Evolutionary conservation across 2,329 filamentous ascomycete genomes (phyloP).

Genomic region (Bisporella sp.): DNA sequence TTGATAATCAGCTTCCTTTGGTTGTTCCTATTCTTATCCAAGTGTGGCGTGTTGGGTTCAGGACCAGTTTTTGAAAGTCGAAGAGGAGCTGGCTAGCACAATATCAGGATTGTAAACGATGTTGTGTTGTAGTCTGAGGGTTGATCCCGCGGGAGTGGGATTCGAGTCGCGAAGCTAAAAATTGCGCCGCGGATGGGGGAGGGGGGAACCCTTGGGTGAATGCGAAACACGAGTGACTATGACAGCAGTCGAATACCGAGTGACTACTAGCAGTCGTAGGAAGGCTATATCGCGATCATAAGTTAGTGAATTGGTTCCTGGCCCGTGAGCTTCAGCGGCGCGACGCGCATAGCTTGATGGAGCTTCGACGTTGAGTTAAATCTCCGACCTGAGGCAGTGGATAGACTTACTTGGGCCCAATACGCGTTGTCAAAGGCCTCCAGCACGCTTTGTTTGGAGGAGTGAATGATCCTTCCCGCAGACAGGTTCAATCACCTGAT

Average conservation of each 20-base stretch:
- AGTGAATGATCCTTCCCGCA: slow-evolving; percentile 22
- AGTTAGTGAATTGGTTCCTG: background rate
- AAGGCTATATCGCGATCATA: background rate
- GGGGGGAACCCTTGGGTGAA: background rate
- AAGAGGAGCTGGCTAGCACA: background rate
- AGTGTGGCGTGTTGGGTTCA: slow-evolving; percentile 9
- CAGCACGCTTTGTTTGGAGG: slow-evolving; percentile 8
- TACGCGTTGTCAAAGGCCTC: slow-evolving; percentile 13
- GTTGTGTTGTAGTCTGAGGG: background rate
- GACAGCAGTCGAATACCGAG: background rate
- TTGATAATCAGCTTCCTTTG: slow-evolving; percentile 24
- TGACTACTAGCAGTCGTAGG: background rate
- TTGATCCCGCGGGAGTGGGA: background rate
- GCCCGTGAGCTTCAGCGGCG: slow-evolving; percentile 4
- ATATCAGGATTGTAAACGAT: background rate
- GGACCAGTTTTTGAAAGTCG: background rate
- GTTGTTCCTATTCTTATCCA: slow-evolving; percentile 19
- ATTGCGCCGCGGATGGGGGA: background rate
- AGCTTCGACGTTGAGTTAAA: slow-evolving; percentile 17
- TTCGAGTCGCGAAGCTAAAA: background rate
- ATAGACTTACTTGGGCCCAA: slow-evolving; percentile 20
- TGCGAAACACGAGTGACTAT: background rate
- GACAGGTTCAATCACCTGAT: slow-evolving; percentile 21
- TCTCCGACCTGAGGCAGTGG: slow-evolving; percentile 13
- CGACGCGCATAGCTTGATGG: slow-evolving; percentile 12